These are phyloP conservation scores for Curvularia hawaiiensis DNA, from an alignment of 2,329 filamentous ascomycete species.

Conservation along the genomic window DNA sequence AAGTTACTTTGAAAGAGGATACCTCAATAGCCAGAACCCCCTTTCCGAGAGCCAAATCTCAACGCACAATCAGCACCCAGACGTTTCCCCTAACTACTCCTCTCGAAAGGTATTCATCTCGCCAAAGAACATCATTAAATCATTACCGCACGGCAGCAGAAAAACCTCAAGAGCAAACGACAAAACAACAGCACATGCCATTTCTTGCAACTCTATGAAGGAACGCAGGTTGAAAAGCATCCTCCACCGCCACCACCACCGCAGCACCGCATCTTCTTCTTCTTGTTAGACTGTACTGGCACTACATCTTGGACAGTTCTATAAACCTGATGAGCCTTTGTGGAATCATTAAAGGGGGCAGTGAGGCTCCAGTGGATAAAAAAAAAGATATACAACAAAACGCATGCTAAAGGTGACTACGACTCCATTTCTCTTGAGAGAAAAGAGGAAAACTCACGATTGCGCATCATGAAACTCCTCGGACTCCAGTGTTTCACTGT, in stretches of 20 bases:
- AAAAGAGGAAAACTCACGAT: conserved; percentile 26
- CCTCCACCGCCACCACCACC: conserved; percentile 1
- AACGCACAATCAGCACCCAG: too few species aligned
- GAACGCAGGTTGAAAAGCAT: conserved; percentile 27
- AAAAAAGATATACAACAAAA: background rate
- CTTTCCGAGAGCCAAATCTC: too few species aligned
- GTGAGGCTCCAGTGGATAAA: background rate
- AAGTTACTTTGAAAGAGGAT: too few species aligned
- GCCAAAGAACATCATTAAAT: too few species aligned
- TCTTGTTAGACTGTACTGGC: conserved; percentile 2
- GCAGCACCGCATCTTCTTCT: too few species aligned
- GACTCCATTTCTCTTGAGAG: background rate
- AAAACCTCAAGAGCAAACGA: too few species aligned
- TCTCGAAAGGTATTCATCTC: too few species aligned
- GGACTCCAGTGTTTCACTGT: conserved; percentile 51
- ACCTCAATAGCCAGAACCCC: too few species aligned
- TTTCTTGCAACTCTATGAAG: background rate
- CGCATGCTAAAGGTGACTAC: too few species aligned
- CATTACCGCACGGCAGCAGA: too few species aligned
- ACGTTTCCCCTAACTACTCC: too few species aligned
- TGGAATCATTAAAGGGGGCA: background rate
- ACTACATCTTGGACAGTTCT: conserved; percentile 11
- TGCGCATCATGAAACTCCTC: conserved; percentile 57
- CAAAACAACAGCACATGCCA: too few species aligned
- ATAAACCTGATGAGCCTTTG: conserved; percentile 1